Base-by-base conservation (phyloP, 2,329 filamentous ascomycete species). In the Penicillium sp. region DNA sequence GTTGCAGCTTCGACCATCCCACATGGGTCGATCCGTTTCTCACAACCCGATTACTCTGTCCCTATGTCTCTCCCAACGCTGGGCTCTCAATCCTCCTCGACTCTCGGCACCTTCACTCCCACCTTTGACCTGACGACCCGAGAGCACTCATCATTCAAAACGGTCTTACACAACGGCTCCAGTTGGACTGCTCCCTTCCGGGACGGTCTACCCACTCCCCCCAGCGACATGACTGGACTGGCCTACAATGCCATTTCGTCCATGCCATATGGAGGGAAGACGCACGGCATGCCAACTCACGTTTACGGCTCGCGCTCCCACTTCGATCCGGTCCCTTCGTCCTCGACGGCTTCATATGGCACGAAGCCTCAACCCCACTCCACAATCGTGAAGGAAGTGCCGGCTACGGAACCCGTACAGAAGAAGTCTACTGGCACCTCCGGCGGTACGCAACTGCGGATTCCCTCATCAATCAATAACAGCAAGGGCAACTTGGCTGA, bases 401-500 rank as follows among this genome's bases (percentile, higher is more conserved):
- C 58, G n/a, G 54, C 52, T 36, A 47, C 60, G 18, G 62, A 68
- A 52, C 53, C 54, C 1, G 51, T 49, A 6, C 63, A 64, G 42
- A 69, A 65, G 53, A 72, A 66, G 43, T 59, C 56, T 16, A 61
- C 63, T 9, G 56, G 61, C 34, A 74, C 66, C 42, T 67, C 72
- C 12, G 78, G 78, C 55, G 75, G 76, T 28, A 73, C 77, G 4
- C 77, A 79, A 65, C 77, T 93, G 34, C 84, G 87, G 63, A 85
- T 95, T 38, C 90, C 90, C 6, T 76, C 79, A 42, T 86, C 89
- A 34, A 90, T 95, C 66, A 90, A 86, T 64, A 79, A 85, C 31
- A 85, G 81, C 61, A 88, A 88, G 42, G 89, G 89, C 7, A 92
- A 83, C 65, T 71, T 96, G 60, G 82, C 89, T 9, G 89, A 94